phyloP scores from a whole-genome alignment of 2,329 filamentous ascomycete genomes.

The Hypocreales sp. region DNA sequence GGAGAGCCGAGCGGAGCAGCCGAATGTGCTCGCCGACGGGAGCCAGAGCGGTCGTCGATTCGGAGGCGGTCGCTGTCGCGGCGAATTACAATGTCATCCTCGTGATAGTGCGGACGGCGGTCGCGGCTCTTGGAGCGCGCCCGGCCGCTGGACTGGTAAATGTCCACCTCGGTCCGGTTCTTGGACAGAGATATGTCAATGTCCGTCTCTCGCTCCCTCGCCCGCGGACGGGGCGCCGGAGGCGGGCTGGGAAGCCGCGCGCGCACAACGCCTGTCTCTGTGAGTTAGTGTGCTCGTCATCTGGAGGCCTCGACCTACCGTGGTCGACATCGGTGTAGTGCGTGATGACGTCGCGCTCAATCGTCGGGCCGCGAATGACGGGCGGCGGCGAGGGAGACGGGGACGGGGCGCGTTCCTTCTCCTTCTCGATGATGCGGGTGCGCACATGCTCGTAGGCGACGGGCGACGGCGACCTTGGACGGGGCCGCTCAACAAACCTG shows the following conservation, averaged over 20 bases:
- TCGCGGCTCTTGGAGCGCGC: conserved; percentile 21
- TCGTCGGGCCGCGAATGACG: conserved; percentile 59
- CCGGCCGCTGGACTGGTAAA: conserved; percentile 24
- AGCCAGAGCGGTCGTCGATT: conserved; percentile 23
- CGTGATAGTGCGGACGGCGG: conserved; percentile 26
- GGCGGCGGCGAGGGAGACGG: conserved; percentile 41
- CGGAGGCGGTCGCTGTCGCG: conserved; percentile 34
- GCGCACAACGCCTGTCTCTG: conserved; percentile 25
- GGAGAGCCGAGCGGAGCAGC: conserved; percentile 26
- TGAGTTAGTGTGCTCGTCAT: no score
- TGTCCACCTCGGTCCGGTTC: conserved; percentile 41
- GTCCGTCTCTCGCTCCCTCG: conserved; percentile 29
- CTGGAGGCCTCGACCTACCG: no score
- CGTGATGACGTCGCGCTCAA: conserved; percentile 79
- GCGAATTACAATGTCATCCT: conserved; percentile 54
- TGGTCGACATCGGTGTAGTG: conserved; percentile 81
- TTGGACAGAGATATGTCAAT: conserved; percentile 44
- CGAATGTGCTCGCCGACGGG: conserved; percentile 35
- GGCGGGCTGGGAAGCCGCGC: conserved; percentile 27
- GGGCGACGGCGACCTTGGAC: conserved; percentile 21
- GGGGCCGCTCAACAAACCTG: conserved; percentile 21
- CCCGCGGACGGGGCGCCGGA: conserved; percentile 31
- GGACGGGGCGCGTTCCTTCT: conserved; percentile 24
- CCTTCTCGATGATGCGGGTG: conserved; percentile 32
- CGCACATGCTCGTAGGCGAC: conserved; percentile 29